Conservation (phyloP, 495 filamentous ascomycete species). For the Hamigera avellanea region DNA sequence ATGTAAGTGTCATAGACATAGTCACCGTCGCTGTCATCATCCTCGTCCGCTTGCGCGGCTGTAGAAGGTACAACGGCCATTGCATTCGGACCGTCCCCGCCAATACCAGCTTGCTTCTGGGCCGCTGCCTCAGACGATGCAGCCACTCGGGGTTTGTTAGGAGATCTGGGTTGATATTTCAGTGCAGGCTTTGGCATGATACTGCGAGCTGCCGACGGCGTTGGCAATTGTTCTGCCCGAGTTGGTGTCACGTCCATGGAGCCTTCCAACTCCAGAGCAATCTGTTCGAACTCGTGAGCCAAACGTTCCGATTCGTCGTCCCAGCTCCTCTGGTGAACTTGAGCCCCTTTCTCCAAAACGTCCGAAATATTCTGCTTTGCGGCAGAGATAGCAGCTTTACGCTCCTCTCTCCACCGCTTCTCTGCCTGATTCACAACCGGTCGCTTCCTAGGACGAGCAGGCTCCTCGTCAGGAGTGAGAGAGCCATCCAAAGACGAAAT, state of each 20-base stretch:
- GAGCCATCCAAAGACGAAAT: too few relatives aligned
- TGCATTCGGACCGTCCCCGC: not conserved
- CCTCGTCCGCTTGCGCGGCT: constrained; percentile 11
- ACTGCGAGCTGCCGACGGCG: not conserved
- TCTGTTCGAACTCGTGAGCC: constrained; percentile 31
- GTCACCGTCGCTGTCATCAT: constrained; percentile 35
- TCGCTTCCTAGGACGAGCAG: constrained; percentile 21
- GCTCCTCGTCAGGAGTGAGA: not conserved
- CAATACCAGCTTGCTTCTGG: constrained; percentile 2
- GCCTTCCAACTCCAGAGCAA: constrained; percentile 33
- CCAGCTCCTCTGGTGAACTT: constrained; percentile 24
- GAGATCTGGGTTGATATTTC: constrained; percentile 26
- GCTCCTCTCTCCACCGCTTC: constrained; percentile 30
- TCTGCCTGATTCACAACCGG: constrained; percentile 35
- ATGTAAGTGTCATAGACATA: constrained; percentile 58
- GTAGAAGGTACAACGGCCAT: constrained; percentile 3
- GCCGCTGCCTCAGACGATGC: constrained; percentile 5
- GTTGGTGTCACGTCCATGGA: constrained; percentile 10
- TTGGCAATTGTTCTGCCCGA: not conserved
- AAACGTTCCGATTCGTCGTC: constrained; percentile 33
- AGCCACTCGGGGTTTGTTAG: constrained; percentile 18
- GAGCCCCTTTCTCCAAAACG: constrained; percentile 21
- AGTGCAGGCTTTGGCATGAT: constrained; percentile 19
- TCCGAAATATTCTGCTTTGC: constrained; percentile 29
- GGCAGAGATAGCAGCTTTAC: constrained; percentile 23